These are phyloP conservation scores for Puya raimondii DNA, from an alignment of 176 grass and related monocot species.

Conservation along the genomic window DNA sequence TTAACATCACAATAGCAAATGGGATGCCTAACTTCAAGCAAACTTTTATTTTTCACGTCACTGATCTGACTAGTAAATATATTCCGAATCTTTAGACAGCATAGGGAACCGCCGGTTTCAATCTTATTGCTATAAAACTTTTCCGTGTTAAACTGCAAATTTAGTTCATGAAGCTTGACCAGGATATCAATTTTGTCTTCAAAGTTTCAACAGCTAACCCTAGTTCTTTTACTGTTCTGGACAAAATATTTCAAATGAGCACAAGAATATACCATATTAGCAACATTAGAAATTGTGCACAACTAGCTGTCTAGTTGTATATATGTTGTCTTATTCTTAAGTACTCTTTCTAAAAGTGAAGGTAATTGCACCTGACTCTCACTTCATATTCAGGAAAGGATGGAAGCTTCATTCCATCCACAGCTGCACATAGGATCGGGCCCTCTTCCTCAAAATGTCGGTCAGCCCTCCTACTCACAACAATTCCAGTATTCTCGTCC, in stretches of 20 bases:
- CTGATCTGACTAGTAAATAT: no score
- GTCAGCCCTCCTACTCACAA: slow-evolving; percentile 69
- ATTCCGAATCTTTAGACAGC: no score
- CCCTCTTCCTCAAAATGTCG: slow-evolving; percentile 98
- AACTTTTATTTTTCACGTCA: no score
- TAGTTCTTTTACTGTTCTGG: no score
- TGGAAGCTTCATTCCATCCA: slow-evolving; percentile 79
- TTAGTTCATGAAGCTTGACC: no score
- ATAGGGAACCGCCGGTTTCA: no score
- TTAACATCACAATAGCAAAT: not conserved
- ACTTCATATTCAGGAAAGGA: slow-evolving; percentile 79
- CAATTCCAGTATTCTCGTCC: slow-evolving; percentile 62
- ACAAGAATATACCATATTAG: no score
- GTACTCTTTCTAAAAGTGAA: not conserved
- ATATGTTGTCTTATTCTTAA: not conserved
- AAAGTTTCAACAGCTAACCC: no score
- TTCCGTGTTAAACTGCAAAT: not conserved
- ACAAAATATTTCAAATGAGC: no score
- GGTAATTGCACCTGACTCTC: slow-evolving; percentile 63
- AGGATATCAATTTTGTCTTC: no score
- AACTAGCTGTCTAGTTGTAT: not conserved
- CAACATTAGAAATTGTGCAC: not conserved
- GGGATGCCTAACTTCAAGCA: no score
- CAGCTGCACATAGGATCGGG: slow-evolving; percentile 54
- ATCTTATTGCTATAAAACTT: not conserved